Evolutionary conservation across 352 stramenopile genomes (phyloP).

Genomic region (Phytophthora hybrid): DNA sequence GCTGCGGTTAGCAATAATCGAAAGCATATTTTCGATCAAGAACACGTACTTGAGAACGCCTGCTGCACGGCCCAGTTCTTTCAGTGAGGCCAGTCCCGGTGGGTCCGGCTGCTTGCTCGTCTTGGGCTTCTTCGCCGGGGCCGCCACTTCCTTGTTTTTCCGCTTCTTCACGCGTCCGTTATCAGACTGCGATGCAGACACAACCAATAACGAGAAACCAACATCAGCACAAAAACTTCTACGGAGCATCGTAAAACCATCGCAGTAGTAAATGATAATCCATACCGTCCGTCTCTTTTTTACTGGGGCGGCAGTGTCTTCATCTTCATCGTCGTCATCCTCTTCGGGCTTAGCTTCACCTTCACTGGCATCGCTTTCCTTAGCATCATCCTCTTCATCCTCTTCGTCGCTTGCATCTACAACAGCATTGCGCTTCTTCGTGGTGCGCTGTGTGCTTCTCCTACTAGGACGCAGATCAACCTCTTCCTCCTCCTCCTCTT

Average conservation of each 20-base stretch:
- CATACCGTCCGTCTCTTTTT: slow-evolving; percentile 44
- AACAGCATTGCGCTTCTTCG: slow-evolving; percentile 42
- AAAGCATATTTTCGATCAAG: not conserved
- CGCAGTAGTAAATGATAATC: not conserved
- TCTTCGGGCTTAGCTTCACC: slow-evolving; percentile 34
- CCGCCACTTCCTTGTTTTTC: slow-evolving; percentile 24
- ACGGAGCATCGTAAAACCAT: not conserved
- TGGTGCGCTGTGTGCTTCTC: slow-evolving; percentile 32
- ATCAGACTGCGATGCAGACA: slow-evolving; percentile 8
- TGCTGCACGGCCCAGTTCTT: slow-evolving; percentile 73
- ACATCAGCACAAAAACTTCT: slow-evolving; percentile 4
- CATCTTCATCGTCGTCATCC: slow-evolving; percentile 28
- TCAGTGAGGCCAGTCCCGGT: slow-evolving; percentile 63
- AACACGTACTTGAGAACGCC: slow-evolving; percentile 69
- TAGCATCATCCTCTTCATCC: slow-evolving; percentile 37
- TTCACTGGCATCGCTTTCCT: slow-evolving; percentile 43
- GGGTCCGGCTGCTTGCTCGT: slow-evolving; percentile 43
- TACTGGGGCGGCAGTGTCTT: slow-evolving; percentile 29
- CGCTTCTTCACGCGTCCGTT: slow-evolving; percentile 22
- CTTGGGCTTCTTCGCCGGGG: slow-evolving; percentile 41
- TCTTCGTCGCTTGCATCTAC: slow-evolving; percentile 61
- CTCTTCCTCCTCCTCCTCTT: slow-evolving; percentile 42
- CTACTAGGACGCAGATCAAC: slow-evolving; percentile 33
- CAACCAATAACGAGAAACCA: not conserved
- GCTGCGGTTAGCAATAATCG: slow-evolving; percentile 1